A percentile compares a stretch with the other conserved stretches of the same genome.
These are phyloP conservation scores for Phytophthora macrochlamydospora DNA, from an alignment of 352 stramenopile genomes.

Conservation along the genomic window DNA sequence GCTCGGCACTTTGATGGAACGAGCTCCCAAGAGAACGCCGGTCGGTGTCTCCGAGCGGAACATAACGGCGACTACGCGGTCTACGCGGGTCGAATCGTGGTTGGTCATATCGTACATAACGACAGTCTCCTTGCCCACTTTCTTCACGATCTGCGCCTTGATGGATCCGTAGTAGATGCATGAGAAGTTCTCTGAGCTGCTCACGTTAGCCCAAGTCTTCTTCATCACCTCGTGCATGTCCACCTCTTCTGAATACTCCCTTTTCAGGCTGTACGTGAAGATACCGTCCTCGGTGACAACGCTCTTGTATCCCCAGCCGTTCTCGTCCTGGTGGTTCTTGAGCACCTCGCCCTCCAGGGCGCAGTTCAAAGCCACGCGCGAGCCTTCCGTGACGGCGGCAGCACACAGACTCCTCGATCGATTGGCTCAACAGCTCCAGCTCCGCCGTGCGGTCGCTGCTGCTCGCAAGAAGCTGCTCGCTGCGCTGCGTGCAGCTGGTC, in stretches of 20 bases:
- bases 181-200: constrained; percentile 36
- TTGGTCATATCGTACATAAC: constrained; percentile 44
- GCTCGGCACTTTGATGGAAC: constrained; percentile 23
- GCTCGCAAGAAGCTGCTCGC: constrained; percentile 19
- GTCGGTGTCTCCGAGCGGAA: constrained; percentile 31
- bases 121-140: constrained; percentile 31
- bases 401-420: constrained; percentile 22
- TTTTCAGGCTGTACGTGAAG: constrained; percentile 39
- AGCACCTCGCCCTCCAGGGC: constrained; percentile 37
- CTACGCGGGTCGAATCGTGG: constrained; percentile 32
- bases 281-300: constrained; percentile 23
- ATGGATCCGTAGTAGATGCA: constrained; percentile 39
- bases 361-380: constrained; percentile 24
- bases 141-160: constrained; percentile 36
- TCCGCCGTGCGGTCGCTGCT: not conserved
- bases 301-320: constrained; percentile 45
- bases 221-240: constrained; percentile 37
- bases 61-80: constrained; percentile 39
- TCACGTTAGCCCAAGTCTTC: constrained; percentile 32
- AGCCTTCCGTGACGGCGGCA: constrained; percentile 26
- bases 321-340: constrained; percentile 30
- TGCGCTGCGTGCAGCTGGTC: constrained; percentile 31
- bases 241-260: constrained; percentile 34
- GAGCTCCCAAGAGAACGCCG: constrained; percentile 37
- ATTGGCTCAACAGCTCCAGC: constrained; percentile 22